Base-by-base conservation (phyloP, 2,329 filamentous ascomycete species). In the Xylaria sp. region DNA sequence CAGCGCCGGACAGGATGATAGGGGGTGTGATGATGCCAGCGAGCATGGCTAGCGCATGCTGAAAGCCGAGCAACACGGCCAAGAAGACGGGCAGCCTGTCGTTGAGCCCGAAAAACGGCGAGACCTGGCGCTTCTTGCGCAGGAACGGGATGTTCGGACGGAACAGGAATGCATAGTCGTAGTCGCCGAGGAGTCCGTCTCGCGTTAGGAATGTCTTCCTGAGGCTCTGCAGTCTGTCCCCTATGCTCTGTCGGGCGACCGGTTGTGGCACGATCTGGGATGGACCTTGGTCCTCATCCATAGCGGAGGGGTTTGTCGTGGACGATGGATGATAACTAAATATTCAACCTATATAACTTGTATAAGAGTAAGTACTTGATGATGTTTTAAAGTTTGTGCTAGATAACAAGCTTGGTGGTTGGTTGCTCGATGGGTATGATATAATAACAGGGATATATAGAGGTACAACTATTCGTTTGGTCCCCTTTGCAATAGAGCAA, bases 161-260 rank as follows among this genome's bases (percentile, higher is more conserved):
- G 84, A 98, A 97, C 48, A 98, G 89, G 76, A 94, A 96, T 42
- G 80, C 92, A 86, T 98, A 98, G 85, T 98, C 92, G 80, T 98
- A 98, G 75, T 90, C 86, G 71, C 94, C 94, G 65, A 98, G 80
- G 29, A 97, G 85, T 13, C 94, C 94, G 1, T 94, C 86, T 69
- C 84, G 90, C 54, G 87, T 89, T 63, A 85, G 80, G 71, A 88
- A 84, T 5, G 82, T 81, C 68, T 80, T 81, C 74, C 77, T 82
- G 64, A 81, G 27, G 51, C 72, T 50, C 37, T 70, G 71, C 13
- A 82, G 35, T 23, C 76, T 75, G 59, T 78, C 74, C 62, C 72
- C 75, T n/a, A 82, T 59, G 18, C 77, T 78, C 66, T 73, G 78
- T 63, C 76, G 78, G 21, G 79, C 77, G 6, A 76, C 71, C 35